Evolutionary conservation across 2,329 filamentous ascomycete species (phyloP).

Genomic region (Alternaria arbusti): DNA sequence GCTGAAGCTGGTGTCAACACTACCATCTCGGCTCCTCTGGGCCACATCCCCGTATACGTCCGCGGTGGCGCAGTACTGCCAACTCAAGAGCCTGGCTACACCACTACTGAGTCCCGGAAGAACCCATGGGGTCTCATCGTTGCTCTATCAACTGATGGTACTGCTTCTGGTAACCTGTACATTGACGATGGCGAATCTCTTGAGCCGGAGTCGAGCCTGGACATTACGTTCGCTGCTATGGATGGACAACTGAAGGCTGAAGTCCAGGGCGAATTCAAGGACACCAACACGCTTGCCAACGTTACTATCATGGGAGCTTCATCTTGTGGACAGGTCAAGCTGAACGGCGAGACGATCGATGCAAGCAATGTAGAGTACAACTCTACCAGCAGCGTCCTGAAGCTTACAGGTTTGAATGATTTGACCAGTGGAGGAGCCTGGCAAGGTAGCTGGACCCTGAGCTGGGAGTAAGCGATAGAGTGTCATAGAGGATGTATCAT

Average conservation of each 20-base stretch:
- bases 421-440: constrained; percentile 64
- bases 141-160: constrained; percentile 62
- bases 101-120: constrained; percentile 66
- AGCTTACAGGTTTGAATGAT: constrained; percentile 57
- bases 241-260: constrained; percentile 56
- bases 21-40: constrained; percentile 66
- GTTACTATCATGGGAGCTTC: constrained; percentile 68
- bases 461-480: constrained; percentile 55
- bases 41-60: constrained; percentile 74
- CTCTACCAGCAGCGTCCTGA: constrained; percentile 55
- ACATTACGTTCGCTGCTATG: constrained; percentile 59
- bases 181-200: constrained; percentile 78
- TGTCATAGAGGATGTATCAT: background rate
- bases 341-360: constrained; percentile 59
- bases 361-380: constrained; percentile 58
- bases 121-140: constrained; percentile 73
- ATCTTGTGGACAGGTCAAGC: constrained; percentile 44
- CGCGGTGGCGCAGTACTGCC: constrained; percentile 73
- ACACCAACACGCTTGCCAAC: constrained; percentile 65
- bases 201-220: constrained; percentile 60
- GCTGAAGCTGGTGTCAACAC: constrained; percentile 62
- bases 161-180: constrained; percentile 69
- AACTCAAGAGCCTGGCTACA: constrained; percentile 71
- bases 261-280: constrained; percentile 60
- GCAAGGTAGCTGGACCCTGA: constrained; percentile 62